phyloP scores from a whole-genome alignment of 2,329 filamentous ascomycete species.

The Tolypocladium nubicola region DNA sequence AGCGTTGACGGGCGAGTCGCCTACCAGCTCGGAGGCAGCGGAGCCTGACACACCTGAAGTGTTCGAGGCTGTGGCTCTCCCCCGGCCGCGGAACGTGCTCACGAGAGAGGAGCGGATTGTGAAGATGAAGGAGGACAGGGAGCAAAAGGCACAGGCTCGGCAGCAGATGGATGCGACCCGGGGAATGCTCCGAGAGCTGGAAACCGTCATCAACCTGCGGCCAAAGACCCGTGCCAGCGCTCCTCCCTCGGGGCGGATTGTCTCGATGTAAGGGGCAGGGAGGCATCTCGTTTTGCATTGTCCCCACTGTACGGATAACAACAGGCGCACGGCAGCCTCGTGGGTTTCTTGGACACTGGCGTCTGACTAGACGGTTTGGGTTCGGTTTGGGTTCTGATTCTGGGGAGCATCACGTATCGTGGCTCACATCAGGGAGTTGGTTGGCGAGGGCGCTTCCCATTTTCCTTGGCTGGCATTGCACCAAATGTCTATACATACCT shows the following conservation, averaged over 20 bases:
- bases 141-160: conserved; percentile 57
- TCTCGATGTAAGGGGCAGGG: conserved; percentile 28
- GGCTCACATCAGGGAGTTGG: neutral
- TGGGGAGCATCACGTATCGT: neutral
- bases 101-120: conserved; percentile 79
- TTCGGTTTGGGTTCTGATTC: neutral
- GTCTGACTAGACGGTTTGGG: neutral
- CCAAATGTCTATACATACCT: neutral
- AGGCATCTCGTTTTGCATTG: neutral
- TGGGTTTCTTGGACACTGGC: conserved; percentile 1
- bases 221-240: conserved; percentile 29
- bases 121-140: conserved; percentile 81
- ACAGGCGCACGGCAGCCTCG: conserved; percentile 3
- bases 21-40: conserved; percentile 42
- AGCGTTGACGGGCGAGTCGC: conserved; percentile 63
- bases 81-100: conserved; percentile 57
- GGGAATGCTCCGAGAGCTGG: conserved; percentile 85
- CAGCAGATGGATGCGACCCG: conserved; percentile 73
- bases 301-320: neutral
- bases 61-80: conserved; percentile 79
- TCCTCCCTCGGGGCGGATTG: conserved; percentile 21
- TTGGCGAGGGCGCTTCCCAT: neutral
- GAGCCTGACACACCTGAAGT: conserved; percentile 64
- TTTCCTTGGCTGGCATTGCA: neutral
- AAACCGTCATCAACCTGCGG: conserved; percentile 66